Base-by-base conservation (phyloP, 805 yeast species). In the Candida loeiensis region DNA sequence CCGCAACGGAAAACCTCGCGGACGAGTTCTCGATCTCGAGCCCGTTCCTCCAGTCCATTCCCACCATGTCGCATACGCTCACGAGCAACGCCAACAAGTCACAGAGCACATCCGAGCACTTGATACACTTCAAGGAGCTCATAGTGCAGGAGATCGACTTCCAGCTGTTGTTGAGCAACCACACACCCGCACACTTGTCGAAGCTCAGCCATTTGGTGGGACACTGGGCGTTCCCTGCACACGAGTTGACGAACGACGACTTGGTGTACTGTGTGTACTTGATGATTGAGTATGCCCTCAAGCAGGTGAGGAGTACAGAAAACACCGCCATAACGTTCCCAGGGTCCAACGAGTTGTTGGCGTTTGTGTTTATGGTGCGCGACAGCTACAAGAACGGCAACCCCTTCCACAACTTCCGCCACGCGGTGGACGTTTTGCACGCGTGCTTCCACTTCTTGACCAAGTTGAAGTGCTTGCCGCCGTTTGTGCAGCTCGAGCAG, bases 381-480 rank as follows among this genome's bases (percentile, higher is more conserved):
- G 84, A 85, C 49, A 77, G 87, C 33, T 93, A 93, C 61, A 81
- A 84, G 53, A 77, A 79, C 50, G 86, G 88, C 8, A 90, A 90
- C 58, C 87, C 91, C 13, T 93, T 91, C 69, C 99, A 93, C 66
- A 90, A 91, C 63, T 93, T 90, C 57, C 76, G 95, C 50, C 99
- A 93, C 63, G 97, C 96, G 0, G 85, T 88, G 13, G 99, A 93
- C 63, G 99, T 93, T 6, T 65, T 90, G 55, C 99, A 93, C 63
- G 95, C 95, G 2, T 79, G 91, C 22, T 82, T 84, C 65, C 82
- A 73, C 57, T 78, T 82, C 43, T 65, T 82, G 34, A 54, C 73
- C 11, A 63, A 70, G 33, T 61, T 73, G 44, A 52, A 55, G 13
- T 66, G 70, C 45, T 54, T 68, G 40, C 73, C 72, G 4, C 40